Evolutionary conservation across 257 asterid genomes (phyloP), one percentile per base, ranked within the genome.

Genomic region (Linaria vulgaris): DNA sequence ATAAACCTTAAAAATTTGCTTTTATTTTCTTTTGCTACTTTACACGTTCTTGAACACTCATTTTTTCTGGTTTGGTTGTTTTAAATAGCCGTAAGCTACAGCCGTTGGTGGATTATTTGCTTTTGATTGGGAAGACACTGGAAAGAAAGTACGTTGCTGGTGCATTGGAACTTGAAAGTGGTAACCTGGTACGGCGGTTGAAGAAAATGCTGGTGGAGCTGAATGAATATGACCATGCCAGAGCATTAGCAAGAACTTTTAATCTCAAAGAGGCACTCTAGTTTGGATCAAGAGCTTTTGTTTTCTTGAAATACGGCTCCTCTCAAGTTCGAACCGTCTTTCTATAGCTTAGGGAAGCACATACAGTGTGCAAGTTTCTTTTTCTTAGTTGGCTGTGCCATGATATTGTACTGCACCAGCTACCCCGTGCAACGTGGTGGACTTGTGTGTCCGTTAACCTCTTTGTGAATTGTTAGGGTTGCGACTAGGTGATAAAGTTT

Each of bases 181-280:
- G 88, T 19, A 77, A 74, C 66, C 83, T 78, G 56, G 95, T 86
- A 20, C 77, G 96, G n/a, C 76, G 91, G 14, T 47, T 94, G 85
- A 94, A 80, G 79, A 94, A 83, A 73, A 94, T 94, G 97, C 82
- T 90, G 54, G 97, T 94, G 70, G 96, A 90, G 55, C 82, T 94
- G 54, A 88, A 94, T 9, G 86, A 86, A 66, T 94, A 88, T 15
- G 97, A 94, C 53, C 85, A 88, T 16, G 97, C 97, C 0, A 78
- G 96, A 70, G 72, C 70, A 0, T 72, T 94, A 41, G 79, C 85
- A 1, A 78, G 88, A 77, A 86, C 88, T 14, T 94, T 94, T 60
- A 87, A 79, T 76, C 88, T 94, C 73, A 90, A 86, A 80, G 99
- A 94, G 79, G 99, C 99, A 8, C 87, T 94, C 12, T 94, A 74